Percentiles rank a stretch among this genome's conserved stretches.
phyloP scores from a whole-genome alignment of 2,329 filamentous ascomycete genomes.

The Macrophomina phaseolina region DNA sequence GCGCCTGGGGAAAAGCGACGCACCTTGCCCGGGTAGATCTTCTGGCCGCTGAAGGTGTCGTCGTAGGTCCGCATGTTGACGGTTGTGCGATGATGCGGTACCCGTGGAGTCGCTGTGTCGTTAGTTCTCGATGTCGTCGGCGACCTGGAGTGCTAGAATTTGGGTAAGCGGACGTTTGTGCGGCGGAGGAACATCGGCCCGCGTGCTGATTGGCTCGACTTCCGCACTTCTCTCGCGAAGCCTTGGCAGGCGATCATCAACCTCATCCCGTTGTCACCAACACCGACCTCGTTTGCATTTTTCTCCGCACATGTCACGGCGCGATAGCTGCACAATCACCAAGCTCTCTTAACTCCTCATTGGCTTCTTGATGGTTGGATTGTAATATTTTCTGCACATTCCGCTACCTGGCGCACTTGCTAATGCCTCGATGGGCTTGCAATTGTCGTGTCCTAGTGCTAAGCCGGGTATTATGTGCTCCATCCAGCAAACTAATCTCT shows the following conservation, averaged over 20 bases:
- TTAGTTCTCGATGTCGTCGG: slow-evolving; percentile 40
- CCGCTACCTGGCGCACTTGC: too few species aligned
- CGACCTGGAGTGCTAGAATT: slow-evolving; percentile 35
- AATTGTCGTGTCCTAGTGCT: too few species aligned
- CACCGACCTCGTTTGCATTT: neutral
- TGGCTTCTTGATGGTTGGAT: too few species aligned
- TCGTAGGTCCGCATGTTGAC: slow-evolving; percentile 78
- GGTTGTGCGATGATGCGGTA: slow-evolving; percentile 47
- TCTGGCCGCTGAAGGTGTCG: slow-evolving; percentile 77
- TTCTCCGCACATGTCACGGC: neutral
- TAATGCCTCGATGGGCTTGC: too few species aligned
- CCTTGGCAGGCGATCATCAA: slow-evolving; percentile 23
- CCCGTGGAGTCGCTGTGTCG: slow-evolving; percentile 44
- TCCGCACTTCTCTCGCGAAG: slow-evolving; percentile 14
- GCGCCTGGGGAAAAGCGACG: slow-evolving; percentile 38
- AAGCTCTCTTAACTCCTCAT: too few species aligned
- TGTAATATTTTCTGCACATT: too few species aligned
- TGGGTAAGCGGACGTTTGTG: slow-evolving; percentile 31
- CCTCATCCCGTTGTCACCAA: neutral
- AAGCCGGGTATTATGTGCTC: neutral
- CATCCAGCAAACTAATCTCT: too few species aligned
- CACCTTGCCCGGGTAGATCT: slow-evolving; percentile 83
- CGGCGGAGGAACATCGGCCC: slow-evolving; percentile 27
- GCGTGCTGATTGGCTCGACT: slow-evolving; percentile 21
- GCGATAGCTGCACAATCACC: too few species aligned